Evolutionary conservation across 2,329 filamentous ascomycete genomes (phyloP), one percentile per base, ranked within the genome.

Genomic region (Penicillium frequentans): DNA sequence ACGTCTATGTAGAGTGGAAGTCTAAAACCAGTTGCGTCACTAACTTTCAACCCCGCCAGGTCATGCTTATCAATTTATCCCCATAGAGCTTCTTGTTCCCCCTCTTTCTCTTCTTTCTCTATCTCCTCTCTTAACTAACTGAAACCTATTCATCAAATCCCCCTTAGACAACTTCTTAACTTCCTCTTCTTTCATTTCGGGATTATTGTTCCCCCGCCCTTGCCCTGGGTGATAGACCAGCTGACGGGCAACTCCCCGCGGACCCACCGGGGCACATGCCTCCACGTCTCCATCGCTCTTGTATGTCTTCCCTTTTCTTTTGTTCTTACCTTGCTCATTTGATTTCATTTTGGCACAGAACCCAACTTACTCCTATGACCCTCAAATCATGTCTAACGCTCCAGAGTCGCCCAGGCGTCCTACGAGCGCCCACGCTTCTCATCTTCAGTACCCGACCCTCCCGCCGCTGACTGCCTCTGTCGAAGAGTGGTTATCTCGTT

Each of bases 361-460:
- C 5, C 26, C 37, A 35, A 26, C 27, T 43, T 31, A 52, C 39
- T 35, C 29, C 37, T 43, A 52, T 52, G 49, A 45, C 8, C 19
- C 49, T 50, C 24, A 37, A 57, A 49, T 57, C 58, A 76, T 75
- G 72, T 65, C 75, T 76, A 69, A 76, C 70, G 58, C 67, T 68
- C 61, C 68, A 67, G 70, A 73, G 61, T 67, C 68, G 61, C 57
- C 60, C 50, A 70, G 69, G 62, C 68, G 64, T 60, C 61, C 61
- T 19, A 57, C 64, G 46, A 68, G 66, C 56, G 54, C 65, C 57
- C 66, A 68, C 50, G 57, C 60, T 53, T 60, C 68, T 33, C 67
- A 66, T 58, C 68, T 77, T 19, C 74, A 68, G 59, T 77, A 76
- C 60, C 75, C 75, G n/a, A 77, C 74, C 37, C 66, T 76, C 56